Evolutionary conservation across 345 rosid species (phyloP), one percentile per base, ranked within the genome.

Genomic region (Eucalyptus sideroxylon): DNA sequence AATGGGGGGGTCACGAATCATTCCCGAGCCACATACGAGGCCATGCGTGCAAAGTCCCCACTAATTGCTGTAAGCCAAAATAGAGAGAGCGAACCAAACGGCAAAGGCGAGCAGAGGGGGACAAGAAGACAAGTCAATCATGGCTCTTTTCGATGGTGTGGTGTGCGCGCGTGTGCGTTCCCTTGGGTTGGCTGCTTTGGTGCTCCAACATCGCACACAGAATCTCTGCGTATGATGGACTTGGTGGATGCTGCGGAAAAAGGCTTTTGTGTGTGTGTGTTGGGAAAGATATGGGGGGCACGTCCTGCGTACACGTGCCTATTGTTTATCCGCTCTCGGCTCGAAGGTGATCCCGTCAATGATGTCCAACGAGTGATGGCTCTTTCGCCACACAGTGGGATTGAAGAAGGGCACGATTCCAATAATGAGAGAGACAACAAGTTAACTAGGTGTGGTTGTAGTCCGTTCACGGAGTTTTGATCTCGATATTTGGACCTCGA

Each of bases 171-270:
- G 83, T 77, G 47, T 77, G 9, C 83, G 85, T 6, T 77, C 9
- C 47, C 47, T 11, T 21, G 85, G 47, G 90, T 50, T 86, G 31
- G 65, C n/a, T 53, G 86, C 11, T 88, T 88, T 56, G 88, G 92
- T 89, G 92, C 92, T 90, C 91, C 89, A 86, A 88, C 87, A 87
- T 50, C 88, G 12, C 47, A 37, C 85, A 40, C 47, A 37, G 47
- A 77, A 40, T 77, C 85, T 77, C 85, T 77, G 85, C 85, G 9
- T 77, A 40, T 40, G 24, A 77, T 40, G 47, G 85, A 77, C 7
- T 77, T 6, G 85, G 85, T 77, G 85, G 44, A 4, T 77, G 47
- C 85, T 6, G 85, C 24, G 30, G 82, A 37, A 77, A 72, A 77
- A 0, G 24, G 47, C 9, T 65, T 65, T 53, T 53, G 53, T 15